These are phyloP conservation scores for Clausena lansium DNA, from an alignment of 345 rosid species.

Conservation along the genomic window DNA sequence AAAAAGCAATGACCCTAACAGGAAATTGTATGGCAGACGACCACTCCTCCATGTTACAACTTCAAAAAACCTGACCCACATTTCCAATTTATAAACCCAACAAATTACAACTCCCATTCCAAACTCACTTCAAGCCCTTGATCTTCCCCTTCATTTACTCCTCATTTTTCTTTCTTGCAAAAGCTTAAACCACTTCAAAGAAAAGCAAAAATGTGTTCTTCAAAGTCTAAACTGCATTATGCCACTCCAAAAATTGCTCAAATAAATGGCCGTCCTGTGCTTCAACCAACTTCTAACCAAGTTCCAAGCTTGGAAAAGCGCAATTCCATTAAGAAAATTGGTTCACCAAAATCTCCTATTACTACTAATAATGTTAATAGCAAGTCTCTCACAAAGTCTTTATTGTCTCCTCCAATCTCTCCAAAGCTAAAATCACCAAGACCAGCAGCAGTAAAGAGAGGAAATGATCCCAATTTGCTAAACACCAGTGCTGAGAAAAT, in stretches of 20 bases:
- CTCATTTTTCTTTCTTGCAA: neutral
- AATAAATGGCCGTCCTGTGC: conserved; percentile 61
- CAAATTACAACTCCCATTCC: neutral
- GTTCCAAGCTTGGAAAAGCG: conserved; percentile 41
- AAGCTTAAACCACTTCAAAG: conserved; percentile 8
- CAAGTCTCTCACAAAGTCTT: conserved; percentile 29
- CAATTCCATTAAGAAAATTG: conserved; percentile 42
- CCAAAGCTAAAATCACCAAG: conserved; percentile 44
- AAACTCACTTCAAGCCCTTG: conserved; percentile 8
- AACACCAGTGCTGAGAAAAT: conserved; percentile 36
- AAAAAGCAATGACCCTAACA: conserved; percentile 21
- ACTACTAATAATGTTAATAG: neutral
- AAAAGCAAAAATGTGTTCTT: conserved; percentile 51
- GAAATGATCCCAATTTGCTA: conserved; percentile 20
- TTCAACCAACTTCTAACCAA: conserved; percentile 66
- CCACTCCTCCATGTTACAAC: conserved; percentile 35
- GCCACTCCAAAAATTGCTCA: conserved; percentile 25
- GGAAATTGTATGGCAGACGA: conserved; percentile 35
- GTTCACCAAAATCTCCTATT: conserved; percentile 32
- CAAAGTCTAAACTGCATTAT: conserved; percentile 36
- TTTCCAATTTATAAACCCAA: conserved; percentile 27
- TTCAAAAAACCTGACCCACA: conserved; percentile 22
- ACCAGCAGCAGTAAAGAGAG: conserved; percentile 30
- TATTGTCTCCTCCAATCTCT: conserved; percentile 56
- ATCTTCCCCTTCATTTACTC: neutral